Conservation (phyloP, 192 early-diverging fungal species). For the Physocladia obscura region DNA sequence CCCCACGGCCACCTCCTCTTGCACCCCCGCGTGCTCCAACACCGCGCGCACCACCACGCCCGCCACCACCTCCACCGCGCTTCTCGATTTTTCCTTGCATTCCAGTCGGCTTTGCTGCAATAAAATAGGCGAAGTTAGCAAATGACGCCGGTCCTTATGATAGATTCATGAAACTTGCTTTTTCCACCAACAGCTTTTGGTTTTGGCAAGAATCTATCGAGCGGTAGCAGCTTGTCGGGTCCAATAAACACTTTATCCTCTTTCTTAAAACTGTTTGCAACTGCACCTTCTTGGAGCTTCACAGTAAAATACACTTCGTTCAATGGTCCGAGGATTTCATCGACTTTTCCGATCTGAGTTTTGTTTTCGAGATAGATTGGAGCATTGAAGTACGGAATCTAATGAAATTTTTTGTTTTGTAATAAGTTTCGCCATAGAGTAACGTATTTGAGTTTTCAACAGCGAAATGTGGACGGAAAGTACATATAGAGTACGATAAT, state of each 20-base stretch:
- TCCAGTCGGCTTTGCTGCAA: conserved; percentile 55
- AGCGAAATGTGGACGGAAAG: too few species aligned
- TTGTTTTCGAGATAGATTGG: conserved; percentile 98
- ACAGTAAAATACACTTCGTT: conserved; percentile 98
- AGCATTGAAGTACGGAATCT: conserved; percentile 99
- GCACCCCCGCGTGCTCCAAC: conserved; percentile 45
- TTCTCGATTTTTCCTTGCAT: conserved; percentile 63
- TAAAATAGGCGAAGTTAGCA: conserved; percentile 24
- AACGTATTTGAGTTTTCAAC: too few species aligned
- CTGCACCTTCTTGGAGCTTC: conserved; percentile 90
- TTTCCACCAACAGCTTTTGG: conserved; percentile 67
- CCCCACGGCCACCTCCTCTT: conserved; percentile 56
- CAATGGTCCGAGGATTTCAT: conserved; percentile 96
- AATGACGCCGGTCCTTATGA: neutral
- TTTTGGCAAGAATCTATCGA: conserved; percentile 97
- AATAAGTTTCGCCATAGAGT: too few species aligned
- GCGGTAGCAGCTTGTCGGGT: conserved; percentile 87
- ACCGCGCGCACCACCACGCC: conserved; percentile 26
- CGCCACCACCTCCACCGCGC: conserved; percentile 45
- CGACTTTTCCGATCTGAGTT: conserved; percentile 97
- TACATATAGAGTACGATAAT: too few species aligned
- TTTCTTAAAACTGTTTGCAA: conserved; percentile 86
- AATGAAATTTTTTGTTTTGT: conserved; percentile 25
- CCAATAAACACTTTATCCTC: conserved; percentile 93
- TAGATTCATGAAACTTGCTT: conserved; percentile 44